Evolutionary conservation across 495 filamentous ascomycete genomes (phyloP).

Genomic region (Elasticomyces elasticus): DNA sequence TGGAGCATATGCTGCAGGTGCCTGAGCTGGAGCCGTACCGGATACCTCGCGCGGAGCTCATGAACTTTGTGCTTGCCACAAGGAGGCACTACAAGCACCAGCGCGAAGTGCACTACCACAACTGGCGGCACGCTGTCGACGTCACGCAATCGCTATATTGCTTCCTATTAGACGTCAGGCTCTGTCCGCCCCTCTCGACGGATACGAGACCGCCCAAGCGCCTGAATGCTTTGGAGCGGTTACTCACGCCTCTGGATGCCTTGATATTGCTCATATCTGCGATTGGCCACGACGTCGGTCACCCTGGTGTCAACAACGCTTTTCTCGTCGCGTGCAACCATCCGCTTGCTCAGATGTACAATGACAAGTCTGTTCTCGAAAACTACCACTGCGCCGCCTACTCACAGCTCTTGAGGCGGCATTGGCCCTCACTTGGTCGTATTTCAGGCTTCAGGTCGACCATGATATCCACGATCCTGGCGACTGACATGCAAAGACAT

Average conservation of each 20-base stretch:
- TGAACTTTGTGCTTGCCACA: conserved; percentile 71
- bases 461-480: conserved; percentile 90
- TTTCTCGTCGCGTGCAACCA: conserved; percentile 89
- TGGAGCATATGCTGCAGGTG: conserved; percentile 77
- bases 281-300: conserved; percentile 94
- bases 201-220: conserved; percentile 21
- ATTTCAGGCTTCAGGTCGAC: conserved; percentile 68
- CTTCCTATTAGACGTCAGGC: conserved; percentile 76
- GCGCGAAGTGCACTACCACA: conserved; percentile 93
- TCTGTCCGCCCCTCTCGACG: conserved; percentile 57
- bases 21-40: conserved; percentile 61
- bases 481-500: conserved; percentile 94
- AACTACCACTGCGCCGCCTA: conserved; percentile 97
- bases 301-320: conserved; percentile 96
- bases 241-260: conserved; percentile 75
- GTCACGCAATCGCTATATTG: conserved; percentile 89
- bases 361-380: conserved; percentile 92
- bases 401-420: conserved; percentile 84
- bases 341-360: conserved; percentile 93
- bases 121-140: conserved; percentile 94
- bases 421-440: conserved; percentile 77
- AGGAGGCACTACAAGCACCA: conserved; percentile 66
- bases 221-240: conserved; percentile 52
- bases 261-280: conserved; percentile 85
- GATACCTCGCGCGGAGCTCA: conserved; percentile 48